Conservation (phyloP, 2,329 filamentous ascomycete genomes). For the Aureobasidium sp. region DNA sequence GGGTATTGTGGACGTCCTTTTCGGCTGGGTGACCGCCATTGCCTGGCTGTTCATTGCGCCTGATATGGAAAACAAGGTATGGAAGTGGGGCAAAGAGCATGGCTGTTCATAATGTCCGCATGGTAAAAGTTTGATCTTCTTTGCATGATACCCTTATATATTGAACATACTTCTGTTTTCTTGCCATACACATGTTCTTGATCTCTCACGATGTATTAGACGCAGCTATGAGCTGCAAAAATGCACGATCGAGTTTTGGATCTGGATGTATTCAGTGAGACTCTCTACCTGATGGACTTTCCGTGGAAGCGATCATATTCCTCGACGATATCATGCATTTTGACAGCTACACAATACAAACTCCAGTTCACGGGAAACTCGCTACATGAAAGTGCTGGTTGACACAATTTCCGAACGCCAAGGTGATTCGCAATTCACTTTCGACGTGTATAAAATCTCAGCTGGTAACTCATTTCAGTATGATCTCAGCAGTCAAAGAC, state of each 20-base stretch:
- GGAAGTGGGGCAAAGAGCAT: conserved; percentile 50
- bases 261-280: not conserved
- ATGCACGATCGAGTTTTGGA: not conserved
- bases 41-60: conserved; percentile 51
- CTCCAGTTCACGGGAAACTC: not conserved
- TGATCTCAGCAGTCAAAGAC: no score
- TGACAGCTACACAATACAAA: not conserved
- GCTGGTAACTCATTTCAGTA: no score
- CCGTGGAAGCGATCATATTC: not conserved
- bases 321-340: not conserved
- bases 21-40: conserved; percentile 46
- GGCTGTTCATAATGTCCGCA: conserved; percentile 26
- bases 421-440: no score
- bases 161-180: not conserved
- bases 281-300: not conserved
- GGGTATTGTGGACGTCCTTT: conserved; percentile 45
- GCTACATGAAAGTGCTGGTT: no score
- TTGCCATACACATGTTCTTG: no score
- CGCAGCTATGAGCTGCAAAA: no score
- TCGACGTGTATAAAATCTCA: no score
- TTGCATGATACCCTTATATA: not conserved
- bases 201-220: no score
- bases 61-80: conserved; percentile 51
- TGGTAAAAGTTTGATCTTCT: not conserved
- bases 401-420: no score